A percentile compares a stretch with the other conserved stretches of the same genome.
Evolutionary conservation across 1,284 basidiomycete genomes (phyloP).

Genomic region (Ustilago shanxiensis): DNA sequence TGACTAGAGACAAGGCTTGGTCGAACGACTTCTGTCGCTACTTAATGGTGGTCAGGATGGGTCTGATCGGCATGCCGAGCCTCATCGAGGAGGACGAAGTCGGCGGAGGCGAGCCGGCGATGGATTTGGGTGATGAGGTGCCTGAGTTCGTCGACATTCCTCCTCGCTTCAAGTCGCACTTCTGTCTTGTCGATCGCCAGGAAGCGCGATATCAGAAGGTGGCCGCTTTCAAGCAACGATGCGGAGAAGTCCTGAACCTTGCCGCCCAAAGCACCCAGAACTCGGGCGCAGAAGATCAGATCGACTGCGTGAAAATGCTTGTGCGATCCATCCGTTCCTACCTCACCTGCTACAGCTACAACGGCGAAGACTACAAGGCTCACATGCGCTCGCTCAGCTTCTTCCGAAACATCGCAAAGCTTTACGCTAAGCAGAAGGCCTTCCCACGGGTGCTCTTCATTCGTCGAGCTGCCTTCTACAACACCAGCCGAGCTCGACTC

Average conservation of each 20-base stretch:
- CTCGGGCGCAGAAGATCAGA: conserved; percentile 84
- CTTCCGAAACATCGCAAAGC: conserved; percentile 71
- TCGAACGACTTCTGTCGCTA: conserved; percentile 95
- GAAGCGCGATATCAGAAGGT: conserved; percentile 83
- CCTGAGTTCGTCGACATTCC: conserved; percentile 76
- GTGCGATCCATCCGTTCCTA: conserved; percentile 69
- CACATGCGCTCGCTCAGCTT: conserved; percentile 56
- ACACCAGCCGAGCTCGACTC: conserved; percentile 78
- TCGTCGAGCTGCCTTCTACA: conserved; percentile 79
- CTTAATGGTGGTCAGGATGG: conserved; percentile 74
- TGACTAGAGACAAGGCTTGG: conserved; percentile 72
- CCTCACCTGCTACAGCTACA: conserved; percentile 64
- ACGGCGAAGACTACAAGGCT: conserved; percentile 67
- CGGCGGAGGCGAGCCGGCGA: conserved; percentile 75
- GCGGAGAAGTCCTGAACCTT: conserved; percentile 79
- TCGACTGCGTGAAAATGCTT: conserved; percentile 81
- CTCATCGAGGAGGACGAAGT: conserved; percentile 74
- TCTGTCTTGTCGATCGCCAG: conserved; percentile 80
- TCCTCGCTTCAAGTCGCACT: conserved; percentile 74
- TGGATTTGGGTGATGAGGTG: conserved; percentile 77
- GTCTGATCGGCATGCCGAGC: conserved; percentile 81
- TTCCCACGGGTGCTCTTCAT: conserved; percentile 82
- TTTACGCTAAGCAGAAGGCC: conserved; percentile 80
- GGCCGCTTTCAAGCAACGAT: conserved; percentile 76
- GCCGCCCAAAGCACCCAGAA: conserved; percentile 76